Evolutionary conservation across 305 asterid genomes (phyloP).

Genomic region (Fraxinus angustifolia): DNA sequence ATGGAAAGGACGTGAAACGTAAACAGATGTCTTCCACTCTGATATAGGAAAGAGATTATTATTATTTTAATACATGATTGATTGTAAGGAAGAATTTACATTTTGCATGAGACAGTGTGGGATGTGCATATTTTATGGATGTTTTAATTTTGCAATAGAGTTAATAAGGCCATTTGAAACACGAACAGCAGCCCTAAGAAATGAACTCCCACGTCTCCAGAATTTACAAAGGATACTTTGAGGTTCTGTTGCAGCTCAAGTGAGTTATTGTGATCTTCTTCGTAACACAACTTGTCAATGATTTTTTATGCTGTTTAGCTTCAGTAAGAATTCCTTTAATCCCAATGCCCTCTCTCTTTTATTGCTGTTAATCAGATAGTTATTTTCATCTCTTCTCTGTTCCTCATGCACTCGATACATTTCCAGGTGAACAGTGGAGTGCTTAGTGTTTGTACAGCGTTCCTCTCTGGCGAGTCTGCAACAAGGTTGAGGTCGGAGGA

Average conservation of each 20-base stretch:
- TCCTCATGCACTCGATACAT: neutral
- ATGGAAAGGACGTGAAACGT: neutral
- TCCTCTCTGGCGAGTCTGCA: constrained; percentile 98
- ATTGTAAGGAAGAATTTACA: neutral
- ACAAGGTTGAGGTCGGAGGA: constrained; percentile 95
- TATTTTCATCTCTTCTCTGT: neutral
- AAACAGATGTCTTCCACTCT: neutral
- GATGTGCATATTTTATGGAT: too few relatives aligned
- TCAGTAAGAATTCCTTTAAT: neutral
- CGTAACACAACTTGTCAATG: neutral
- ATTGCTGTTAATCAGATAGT: neutral
- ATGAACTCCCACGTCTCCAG: constrained; percentile 94
- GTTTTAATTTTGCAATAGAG: neutral
- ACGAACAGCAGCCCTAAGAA: constrained; percentile 85
- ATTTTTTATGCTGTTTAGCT: neutral
- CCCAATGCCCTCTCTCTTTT: neutral
- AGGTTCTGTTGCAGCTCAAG: constrained; percentile 99
- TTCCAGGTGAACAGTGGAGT: constrained; percentile 96
- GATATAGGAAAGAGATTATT: neutral
- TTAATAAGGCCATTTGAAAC: constrained; percentile 50
- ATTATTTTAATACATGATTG: too few relatives aligned
- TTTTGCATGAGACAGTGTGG: neutral
- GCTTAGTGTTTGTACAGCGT: constrained; percentile 93
- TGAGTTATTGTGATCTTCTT: constrained; percentile 30
- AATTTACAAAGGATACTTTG: constrained; percentile 95